Conservation (phyloP, 108 stramenopile genomes). For the Cyclostephanos invisitatus region DNA sequence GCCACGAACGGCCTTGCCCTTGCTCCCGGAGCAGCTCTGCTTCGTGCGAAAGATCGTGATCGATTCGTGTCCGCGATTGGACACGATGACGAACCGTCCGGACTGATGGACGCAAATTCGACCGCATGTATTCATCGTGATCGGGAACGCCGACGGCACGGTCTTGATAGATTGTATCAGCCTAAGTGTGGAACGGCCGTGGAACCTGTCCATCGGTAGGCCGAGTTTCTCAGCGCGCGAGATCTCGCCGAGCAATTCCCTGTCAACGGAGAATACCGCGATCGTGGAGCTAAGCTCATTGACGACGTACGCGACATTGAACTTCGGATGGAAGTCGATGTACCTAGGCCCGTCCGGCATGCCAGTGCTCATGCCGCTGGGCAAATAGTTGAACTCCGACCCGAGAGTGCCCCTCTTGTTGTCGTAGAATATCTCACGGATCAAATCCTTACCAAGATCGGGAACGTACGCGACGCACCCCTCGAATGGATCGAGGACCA, state of each 20-base stretch:
- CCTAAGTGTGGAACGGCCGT: conserved; percentile 71
- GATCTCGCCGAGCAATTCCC: conserved; percentile 69
- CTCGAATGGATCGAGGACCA: conserved; percentile 91
- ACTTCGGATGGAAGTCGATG: conserved; percentile 88
- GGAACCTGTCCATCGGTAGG: conserved; percentile 67
- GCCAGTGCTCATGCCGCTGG: conserved; percentile 79
- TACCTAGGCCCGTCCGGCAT: conserved; percentile 91
- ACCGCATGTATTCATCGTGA: conserved; percentile 91
- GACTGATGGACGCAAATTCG: conserved; percentile 88
- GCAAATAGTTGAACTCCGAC: conserved; percentile 69
- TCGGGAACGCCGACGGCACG: conserved; percentile 88
- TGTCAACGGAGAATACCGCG: conserved; percentile 85
- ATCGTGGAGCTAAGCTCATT: conserved; percentile 90
- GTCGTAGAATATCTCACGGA: conserved; percentile 86
- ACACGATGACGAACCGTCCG: conserved; percentile 88
- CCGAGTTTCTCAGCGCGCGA: conserved; percentile 56
- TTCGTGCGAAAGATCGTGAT: conserved; percentile 85
- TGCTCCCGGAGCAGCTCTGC: conserved; percentile 25
- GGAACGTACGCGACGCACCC: conserved; percentile 85
- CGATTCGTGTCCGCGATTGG: conserved; percentile 92
- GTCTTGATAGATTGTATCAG: conserved; percentile 91
- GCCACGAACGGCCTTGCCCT: conserved; percentile 58
- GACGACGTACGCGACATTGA: conserved; percentile 85
- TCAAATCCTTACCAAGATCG: conserved; percentile 87
- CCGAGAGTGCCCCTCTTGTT: conserved; percentile 55